Conservation (phyloP, 805 yeast genomes). For the Candida boleticola region DNA sequence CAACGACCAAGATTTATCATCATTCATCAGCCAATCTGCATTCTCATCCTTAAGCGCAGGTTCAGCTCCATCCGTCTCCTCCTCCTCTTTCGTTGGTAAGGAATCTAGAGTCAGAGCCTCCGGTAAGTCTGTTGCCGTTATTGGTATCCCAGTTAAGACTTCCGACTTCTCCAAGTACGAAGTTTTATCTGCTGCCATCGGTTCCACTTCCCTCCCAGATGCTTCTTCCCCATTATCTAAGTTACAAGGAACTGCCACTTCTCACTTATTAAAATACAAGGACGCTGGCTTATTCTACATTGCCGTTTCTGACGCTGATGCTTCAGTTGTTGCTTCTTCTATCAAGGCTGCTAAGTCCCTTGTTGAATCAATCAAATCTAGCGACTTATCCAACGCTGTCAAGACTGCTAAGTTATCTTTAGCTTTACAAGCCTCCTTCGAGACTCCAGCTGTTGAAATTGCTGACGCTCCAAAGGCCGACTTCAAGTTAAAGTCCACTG, state of each 20-base stretch:
- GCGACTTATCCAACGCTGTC: conserved; percentile 57
- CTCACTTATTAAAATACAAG: conserved; percentile 62
- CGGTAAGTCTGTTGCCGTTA: conserved; percentile 69
- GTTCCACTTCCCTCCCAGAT: conserved; percentile 56
- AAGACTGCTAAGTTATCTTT: conserved; percentile 41
- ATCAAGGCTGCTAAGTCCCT: conserved; percentile 57
- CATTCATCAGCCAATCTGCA: conserved; percentile 64
- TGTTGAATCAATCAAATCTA: conserved; percentile 29
- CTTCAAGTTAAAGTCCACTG: conserved; percentile 44
- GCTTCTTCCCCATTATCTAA: conserved; percentile 49
- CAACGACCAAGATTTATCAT: conserved; percentile 62
- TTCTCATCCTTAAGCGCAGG: conserved; percentile 62
- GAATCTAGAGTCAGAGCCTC: conserved; percentile 63
- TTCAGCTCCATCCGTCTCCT: conserved; percentile 36
- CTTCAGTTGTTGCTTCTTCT: conserved; percentile 57
- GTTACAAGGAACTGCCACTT: conserved; percentile 43
- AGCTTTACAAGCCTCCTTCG: conserved; percentile 41
- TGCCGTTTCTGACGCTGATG: conserved; percentile 56
- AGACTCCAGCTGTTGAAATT: conserved; percentile 27
- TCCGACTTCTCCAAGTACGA: conserved; percentile 65
- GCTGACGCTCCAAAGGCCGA: conserved; percentile 32
- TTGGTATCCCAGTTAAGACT: conserved; percentile 75
- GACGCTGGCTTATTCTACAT: conserved; percentile 82
- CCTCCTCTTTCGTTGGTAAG: conserved; percentile 57
- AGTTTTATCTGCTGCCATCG: conserved; percentile 67